Base-by-base conservation (phyloP, 2,329 filamentous ascomycete genomes). In the Phyllosticta citrichinensis region DNA sequence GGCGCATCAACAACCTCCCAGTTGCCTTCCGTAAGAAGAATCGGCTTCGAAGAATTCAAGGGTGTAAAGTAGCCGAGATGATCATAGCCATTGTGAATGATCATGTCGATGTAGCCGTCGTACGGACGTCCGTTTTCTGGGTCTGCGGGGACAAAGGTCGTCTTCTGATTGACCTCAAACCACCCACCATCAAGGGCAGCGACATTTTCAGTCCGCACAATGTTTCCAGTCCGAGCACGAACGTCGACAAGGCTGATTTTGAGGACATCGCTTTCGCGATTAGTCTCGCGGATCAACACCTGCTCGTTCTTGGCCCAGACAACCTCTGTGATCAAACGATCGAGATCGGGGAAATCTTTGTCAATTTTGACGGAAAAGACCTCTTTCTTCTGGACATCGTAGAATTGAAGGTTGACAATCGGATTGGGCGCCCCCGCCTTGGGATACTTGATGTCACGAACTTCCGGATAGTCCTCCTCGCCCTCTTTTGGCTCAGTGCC, bases 351-450 rank as follows among this genome's bases (percentile, higher is more conserved):
- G 69, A 97, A 97, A 30, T 89, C 88, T 55, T 85, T 88, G 0
- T 86, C 80, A 56, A 93, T 87, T 9, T 87, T 80, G 27, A 97
- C 88, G 19, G 85, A 83, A 70, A 97, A 97, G 9, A 88, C 82
- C 62, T 96, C 86, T 1, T 82, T 82, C 68, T 87, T 88, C 10
- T 80, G 80, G 20, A 97, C 79, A 66, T 97, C 92, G 73, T 93
- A 97, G 74, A 97, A 96, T 60, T 89, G 82, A 33, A 99, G 76
- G 63, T 91, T 86, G 3, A 99, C 93, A 14, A 89, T 84, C 0
- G 94, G 94, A 72, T 99, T 99, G 55, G 93, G 91, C 2, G 92
- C 87, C 3, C 94, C 95, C 20, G 94, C 88, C 74, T 97, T 97
- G 55, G 94, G 95, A 69, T 99, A 99, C 74, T 99, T 99, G 82